These are phyloP conservation scores for Clonostachys solani DNA, from an alignment of 2,329 filamentous ascomycete species.

Conservation along the genomic window DNA sequence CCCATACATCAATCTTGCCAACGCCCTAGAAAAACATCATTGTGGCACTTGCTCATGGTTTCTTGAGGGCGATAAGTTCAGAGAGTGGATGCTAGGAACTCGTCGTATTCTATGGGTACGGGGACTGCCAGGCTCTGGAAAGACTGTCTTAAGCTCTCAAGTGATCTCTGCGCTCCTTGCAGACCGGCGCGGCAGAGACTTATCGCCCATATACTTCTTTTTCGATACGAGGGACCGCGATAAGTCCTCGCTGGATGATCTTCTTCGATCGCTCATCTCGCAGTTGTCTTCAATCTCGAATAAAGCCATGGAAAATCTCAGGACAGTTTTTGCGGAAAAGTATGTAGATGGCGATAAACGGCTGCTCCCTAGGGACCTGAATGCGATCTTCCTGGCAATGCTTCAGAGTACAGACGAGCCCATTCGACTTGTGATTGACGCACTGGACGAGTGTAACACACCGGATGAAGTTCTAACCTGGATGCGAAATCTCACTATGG, in stretches of 20 bases:
- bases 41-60: background rate
- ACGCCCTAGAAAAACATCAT: background rate
- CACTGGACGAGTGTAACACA: background rate
- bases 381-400: background rate
- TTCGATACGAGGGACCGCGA: background rate
- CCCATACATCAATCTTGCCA: background rate
- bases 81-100: background rate
- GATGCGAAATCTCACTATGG: background rate
- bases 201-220: background rate
- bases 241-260: background rate
- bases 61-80: background rate
- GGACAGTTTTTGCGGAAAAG: background rate
- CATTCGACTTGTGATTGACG: background rate
- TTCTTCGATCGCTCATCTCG: background rate
- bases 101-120: background rate
- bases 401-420: background rate
- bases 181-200: background rate
- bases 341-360: background rate
- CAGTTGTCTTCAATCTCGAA: background rate
- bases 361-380: background rate
- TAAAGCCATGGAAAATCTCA: background rate
- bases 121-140: background rate
- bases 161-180: background rate
- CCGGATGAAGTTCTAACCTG: background rate
- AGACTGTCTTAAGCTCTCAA: background rate